Conservation (phyloP, 768 basidiomycete genomes). For the Ramaria rubella region DNA sequence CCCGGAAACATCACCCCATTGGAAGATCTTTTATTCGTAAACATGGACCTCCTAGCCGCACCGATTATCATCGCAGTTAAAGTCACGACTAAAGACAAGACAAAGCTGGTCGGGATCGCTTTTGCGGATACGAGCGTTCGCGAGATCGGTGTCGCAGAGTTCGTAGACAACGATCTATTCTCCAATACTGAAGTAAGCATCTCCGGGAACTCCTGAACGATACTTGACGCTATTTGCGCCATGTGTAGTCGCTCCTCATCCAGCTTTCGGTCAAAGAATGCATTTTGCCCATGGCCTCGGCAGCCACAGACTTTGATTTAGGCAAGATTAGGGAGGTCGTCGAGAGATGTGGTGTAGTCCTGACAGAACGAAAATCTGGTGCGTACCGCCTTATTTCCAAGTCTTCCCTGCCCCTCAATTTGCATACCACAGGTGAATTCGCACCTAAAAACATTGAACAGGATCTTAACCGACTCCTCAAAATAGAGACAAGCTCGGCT, state of each 20-base stretch:
- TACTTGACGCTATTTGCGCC: background rate
- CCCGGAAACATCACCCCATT: constrained; percentile 61
- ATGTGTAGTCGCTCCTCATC: constrained; percentile 79
- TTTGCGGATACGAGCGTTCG: constrained; percentile 87
- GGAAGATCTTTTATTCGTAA: constrained; percentile 80
- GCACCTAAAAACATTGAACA: constrained; percentile 70
- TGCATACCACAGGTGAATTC: constrained; percentile 63
- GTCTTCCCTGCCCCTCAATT: background rate
- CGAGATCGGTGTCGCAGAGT: constrained; percentile 84
- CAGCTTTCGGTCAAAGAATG: constrained; percentile 98
- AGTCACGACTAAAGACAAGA: constrained; percentile 50
- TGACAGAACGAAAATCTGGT: constrained; percentile 89
- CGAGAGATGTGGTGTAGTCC: constrained; percentile 84
- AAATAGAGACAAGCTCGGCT: constrained; percentile 30
- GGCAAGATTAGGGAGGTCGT: constrained; percentile 80
- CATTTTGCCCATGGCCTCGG: constrained; percentile 70
- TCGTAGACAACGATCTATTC: constrained; percentile 90
- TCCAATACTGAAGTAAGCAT: constrained; percentile 81
- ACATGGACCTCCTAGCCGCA: constrained; percentile 71
- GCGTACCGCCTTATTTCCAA: constrained; percentile 18
- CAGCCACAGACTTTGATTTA: constrained; percentile 79
- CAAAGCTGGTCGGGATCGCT: constrained; percentile 75
- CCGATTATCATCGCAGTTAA: constrained; percentile 91
- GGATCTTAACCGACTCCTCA: constrained; percentile 68
- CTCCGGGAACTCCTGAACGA: background rate